Evolutionary conservation across 495 filamentous ascomycete species (phyloP).

Genomic region (Thozetella sp.): DNA sequence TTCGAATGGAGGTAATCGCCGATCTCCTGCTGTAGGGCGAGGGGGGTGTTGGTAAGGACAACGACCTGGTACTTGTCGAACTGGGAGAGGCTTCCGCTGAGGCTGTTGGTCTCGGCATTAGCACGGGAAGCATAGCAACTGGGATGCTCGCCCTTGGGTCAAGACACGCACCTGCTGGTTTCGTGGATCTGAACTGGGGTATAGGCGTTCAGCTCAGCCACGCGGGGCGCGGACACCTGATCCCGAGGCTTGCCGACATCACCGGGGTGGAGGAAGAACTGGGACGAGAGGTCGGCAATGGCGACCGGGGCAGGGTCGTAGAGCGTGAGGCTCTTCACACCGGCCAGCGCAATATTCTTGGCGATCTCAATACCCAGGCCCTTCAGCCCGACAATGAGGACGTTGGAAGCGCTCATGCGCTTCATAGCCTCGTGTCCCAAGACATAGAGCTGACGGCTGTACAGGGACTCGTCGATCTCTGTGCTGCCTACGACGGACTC

Average conservation of each 20-base stretch:
- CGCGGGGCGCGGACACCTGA: slow-evolving; percentile 79
- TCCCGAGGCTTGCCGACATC: slow-evolving; percentile 95
- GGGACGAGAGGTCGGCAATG: slow-evolving; percentile 87
- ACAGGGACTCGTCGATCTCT: slow-evolving; percentile 95
- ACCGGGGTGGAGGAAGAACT: slow-evolving; percentile 89
- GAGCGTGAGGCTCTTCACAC: slow-evolving; percentile 81
- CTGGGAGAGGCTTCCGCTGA: slow-evolving; percentile 70
- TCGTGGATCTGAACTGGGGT: slow-evolving; percentile 82
- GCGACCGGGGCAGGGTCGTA: slow-evolving; percentile 80
- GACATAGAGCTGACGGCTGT: slow-evolving; percentile 97
- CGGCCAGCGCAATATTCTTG: slow-evolving; percentile 98
- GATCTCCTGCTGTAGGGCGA: slow-evolving; percentile 78
- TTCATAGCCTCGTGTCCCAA: slow-evolving; percentile 99
- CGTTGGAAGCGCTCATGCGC: slow-evolving; percentile 94
- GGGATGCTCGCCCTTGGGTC: neutral
- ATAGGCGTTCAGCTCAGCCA: slow-evolving; percentile 95
- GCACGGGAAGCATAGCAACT: slow-evolving; percentile 6
- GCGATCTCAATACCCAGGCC: slow-evolving; percentile 98
- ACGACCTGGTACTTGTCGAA: slow-evolving; percentile 89
- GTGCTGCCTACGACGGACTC: slow-evolving; percentile 50
- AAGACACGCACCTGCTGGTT: slow-evolving; percentile 44
- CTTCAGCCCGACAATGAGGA: slow-evolving; percentile 89
- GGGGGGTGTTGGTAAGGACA: slow-evolving; percentile 81
- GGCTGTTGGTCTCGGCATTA: slow-evolving; percentile 31
- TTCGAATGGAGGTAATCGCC: slow-evolving; percentile 93